Percentiles rank a stretch among this genome's conserved stretches.
phyloP scores from a whole-genome alignment of 2,329 filamentous ascomycete species.

The Paraphoma sp. region DNA sequence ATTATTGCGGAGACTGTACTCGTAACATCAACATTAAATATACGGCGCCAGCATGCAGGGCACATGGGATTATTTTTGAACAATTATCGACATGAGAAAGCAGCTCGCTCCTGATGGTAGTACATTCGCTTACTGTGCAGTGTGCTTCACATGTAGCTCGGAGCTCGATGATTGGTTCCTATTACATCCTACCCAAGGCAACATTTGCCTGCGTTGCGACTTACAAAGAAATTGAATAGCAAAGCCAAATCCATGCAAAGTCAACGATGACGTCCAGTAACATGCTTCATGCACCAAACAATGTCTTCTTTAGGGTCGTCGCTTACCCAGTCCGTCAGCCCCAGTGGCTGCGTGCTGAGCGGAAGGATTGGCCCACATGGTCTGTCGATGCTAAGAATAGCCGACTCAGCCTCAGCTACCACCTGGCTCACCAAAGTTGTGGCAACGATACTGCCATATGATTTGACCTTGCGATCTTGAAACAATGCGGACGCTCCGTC shows the following conservation, averaged over 20 bases:
- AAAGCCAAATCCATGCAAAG: not conserved
- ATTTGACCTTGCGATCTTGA: slow-evolving; percentile 2
- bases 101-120: too few species aligned
- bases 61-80: too few species aligned
- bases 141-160: too few species aligned
- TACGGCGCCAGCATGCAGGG: too few species aligned
- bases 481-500: not conserved
- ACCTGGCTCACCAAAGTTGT: slow-evolving; percentile 1
- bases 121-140: too few species aligned
- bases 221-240: too few species aligned
- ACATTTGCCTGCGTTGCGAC: too few species aligned
- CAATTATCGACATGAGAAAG: too few species aligned
- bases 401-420: slow-evolving; percentile 21
- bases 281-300: not conserved
- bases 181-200: too few species aligned
- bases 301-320: not conserved
- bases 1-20: too few species aligned
- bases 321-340: slow-evolving; percentile 10
- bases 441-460: not conserved
- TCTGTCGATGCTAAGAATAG: slow-evolving; percentile 24
- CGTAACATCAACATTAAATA: too few species aligned
- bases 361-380: slow-evolving; percentile 10
- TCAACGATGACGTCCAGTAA: not conserved
- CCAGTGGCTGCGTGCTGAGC: slow-evolving; percentile 7
- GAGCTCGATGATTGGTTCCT: too few species aligned